Evolutionary conservation across 768 basidiomycete genomes (phyloP).

Genomic region (Neoboletus subvelutipes): DNA sequence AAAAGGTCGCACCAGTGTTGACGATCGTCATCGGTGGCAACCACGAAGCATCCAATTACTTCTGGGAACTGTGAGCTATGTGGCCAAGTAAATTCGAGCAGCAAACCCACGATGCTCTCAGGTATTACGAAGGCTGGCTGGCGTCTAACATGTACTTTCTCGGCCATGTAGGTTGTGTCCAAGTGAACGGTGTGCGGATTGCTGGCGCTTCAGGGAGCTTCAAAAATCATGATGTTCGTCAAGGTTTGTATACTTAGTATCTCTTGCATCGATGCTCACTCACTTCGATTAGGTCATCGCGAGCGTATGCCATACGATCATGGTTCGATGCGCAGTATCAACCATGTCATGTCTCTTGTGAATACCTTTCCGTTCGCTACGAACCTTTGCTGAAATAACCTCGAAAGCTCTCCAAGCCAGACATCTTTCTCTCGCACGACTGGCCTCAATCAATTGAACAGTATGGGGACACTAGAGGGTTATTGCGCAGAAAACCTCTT

Average conservation of each 20-base stretch:
- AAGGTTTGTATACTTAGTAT: slow-evolving; percentile 43
- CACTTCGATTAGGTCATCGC: slow-evolving; percentile 55
- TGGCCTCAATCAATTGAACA: slow-evolving; percentile 90
- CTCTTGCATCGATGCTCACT: slow-evolving; percentile 6
- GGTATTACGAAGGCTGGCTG: slow-evolving; percentile 96
- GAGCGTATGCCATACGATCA: slow-evolving; percentile 83
- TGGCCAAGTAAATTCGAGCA: background rate
- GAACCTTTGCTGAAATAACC: background rate
- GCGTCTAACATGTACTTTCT: slow-evolving; percentile 97
- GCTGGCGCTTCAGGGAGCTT: slow-evolving; percentile 93
- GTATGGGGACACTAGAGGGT: slow-evolving; percentile 63
- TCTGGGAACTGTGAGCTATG: slow-evolving; percentile 89
- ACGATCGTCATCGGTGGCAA: slow-evolving; percentile 97
- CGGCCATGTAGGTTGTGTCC: slow-evolving; percentile 85
- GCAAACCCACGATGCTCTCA: slow-evolving; percentile 30
- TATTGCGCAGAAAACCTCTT: slow-evolving; percentile 79
- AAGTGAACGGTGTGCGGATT: slow-evolving; percentile 84
- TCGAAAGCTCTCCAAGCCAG: slow-evolving; percentile 53
- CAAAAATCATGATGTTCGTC: slow-evolving; percentile 69
- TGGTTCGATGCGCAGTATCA: slow-evolving; percentile 73
- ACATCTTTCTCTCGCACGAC: slow-evolving; percentile 93
- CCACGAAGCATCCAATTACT: slow-evolving; percentile 94
- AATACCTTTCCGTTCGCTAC: slow-evolving; percentile 14
- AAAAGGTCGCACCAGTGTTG: slow-evolving; percentile 77
- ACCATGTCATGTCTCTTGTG: slow-evolving; percentile 85